These are phyloP conservation scores for Phanerochaete carnosa DNA, from an alignment of 768 basidiomycete species.

Conservation along the genomic window DNA sequence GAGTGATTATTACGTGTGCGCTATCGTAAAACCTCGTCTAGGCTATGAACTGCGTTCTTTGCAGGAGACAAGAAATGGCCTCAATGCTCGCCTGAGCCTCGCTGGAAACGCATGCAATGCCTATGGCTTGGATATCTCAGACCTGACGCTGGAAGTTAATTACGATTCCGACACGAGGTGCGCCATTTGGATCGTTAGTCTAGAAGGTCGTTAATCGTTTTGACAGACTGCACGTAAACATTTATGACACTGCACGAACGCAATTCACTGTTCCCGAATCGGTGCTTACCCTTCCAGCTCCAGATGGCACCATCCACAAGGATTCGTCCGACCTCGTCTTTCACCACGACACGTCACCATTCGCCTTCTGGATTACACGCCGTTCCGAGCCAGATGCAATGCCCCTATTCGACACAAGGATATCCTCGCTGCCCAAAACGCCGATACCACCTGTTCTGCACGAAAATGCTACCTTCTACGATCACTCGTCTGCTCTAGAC, in stretches of 20 bases:
- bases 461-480: constrained; percentile 23
- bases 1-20: neutral
- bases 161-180: constrained; percentile 51
- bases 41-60: constrained; percentile 54
- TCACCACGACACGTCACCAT: constrained; percentile 60
- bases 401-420: constrained; percentile 72
- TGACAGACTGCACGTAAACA: constrained; percentile 63
- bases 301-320: constrained; percentile 32
- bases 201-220: neutral
- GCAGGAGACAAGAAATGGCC: constrained; percentile 41
- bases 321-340: constrained; percentile 61
- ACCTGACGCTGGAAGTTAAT: constrained; percentile 60
- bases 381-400: constrained; percentile 48
- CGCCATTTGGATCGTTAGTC: constrained; percentile 26
- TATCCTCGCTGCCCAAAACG: constrained; percentile 55
- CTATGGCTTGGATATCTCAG: constrained; percentile 54
- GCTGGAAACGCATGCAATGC: constrained; percentile 59
- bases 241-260: constrained; percentile 53
- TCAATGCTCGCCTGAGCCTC: constrained; percentile 52
- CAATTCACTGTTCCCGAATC: constrained; percentile 67
- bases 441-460: constrained; percentile 53
- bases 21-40: constrained; percentile 16
- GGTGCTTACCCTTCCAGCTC: constrained; percentile 39
- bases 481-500: constrained; percentile 54
- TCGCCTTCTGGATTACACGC: constrained; percentile 79